Percentiles rank a stretch among this genome's conserved stretches.
phyloP scores from a whole-genome alignment of 805 yeast genomes.

The Yamadazyma phyllophila region DNA sequence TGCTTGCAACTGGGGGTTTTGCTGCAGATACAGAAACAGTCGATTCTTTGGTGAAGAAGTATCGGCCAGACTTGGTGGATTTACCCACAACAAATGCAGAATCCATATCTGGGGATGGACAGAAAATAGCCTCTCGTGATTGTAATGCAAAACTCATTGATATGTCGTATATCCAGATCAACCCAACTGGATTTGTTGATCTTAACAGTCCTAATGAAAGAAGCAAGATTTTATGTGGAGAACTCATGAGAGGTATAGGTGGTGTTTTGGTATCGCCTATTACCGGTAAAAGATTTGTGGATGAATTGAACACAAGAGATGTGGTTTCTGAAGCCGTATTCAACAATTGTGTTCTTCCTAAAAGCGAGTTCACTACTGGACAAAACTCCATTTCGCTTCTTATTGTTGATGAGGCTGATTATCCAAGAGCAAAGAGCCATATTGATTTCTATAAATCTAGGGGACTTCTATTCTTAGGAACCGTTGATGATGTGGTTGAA shows the following conservation, averaged over 20 bases:
- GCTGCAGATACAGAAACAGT: conserved; percentile 41
- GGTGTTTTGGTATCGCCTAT: conserved; percentile 48
- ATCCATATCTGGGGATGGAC: conserved; percentile 61
- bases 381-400: conserved; percentile 20
- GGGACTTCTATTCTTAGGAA: conserved; percentile 25
- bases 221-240: conserved; percentile 53
- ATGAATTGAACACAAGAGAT: conserved; percentile 56
- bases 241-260: conserved; percentile 58
- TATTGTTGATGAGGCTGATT: conserved; percentile 44
- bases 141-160: conserved; percentile 50
- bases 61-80: conserved; percentile 44
- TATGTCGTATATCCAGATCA: conserved; percentile 60
- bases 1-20: conserved; percentile 62
- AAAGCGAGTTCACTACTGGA: conserved; percentile 7
- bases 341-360: conserved; percentile 19
- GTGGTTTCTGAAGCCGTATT: conserved; percentile 45
- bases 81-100: conserved; percentile 57
- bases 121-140: conserved; percentile 40
- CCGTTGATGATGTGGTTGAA: conserved; percentile 16
- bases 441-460: conserved; percentile 47
- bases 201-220: conserved; percentile 26
- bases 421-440: conserved; percentile 45
- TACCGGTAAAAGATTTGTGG: conserved; percentile 49
- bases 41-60: conserved; percentile 34
- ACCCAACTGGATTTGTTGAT: conserved; percentile 60